phyloP scores from a whole-genome alignment of 768 basidiomycete species.

The Gyrodon lividus region DNA sequence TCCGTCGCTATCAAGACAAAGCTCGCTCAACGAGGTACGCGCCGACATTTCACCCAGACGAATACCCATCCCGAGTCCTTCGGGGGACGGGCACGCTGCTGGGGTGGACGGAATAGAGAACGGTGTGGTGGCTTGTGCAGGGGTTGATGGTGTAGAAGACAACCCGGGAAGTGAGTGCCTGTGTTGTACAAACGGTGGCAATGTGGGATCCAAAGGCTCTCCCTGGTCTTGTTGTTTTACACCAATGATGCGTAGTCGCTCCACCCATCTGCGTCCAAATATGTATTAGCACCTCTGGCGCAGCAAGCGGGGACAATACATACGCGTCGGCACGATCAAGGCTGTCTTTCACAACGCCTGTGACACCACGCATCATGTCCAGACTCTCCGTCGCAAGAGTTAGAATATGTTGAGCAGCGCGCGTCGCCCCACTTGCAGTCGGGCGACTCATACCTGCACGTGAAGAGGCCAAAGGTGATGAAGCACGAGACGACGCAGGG shows the following conservation, averaged over 20 bases:
- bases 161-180: constrained; percentile 27
- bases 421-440: constrained; percentile 56
- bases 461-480: constrained; percentile 31
- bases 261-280: constrained; percentile 64
- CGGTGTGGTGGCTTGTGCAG: constrained; percentile 26
- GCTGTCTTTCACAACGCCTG: constrained; percentile 84
- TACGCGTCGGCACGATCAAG: constrained; percentile 85
- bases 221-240: constrained; percentile 36
- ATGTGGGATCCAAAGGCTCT: constrained; percentile 12
- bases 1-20: constrained; percentile 25
- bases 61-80: constrained; percentile 25
- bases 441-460: constrained; percentile 25
- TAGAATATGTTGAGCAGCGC: constrained; percentile 78
- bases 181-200: constrained; percentile 7
- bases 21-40: constrained; percentile 31
- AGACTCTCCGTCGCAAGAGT: constrained; percentile 87
- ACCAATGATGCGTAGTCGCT: constrained; percentile 74
- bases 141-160: constrained; percentile 32
- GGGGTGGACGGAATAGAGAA: constrained; percentile 32
- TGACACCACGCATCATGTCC: constrained; percentile 89
- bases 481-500: constrained; percentile 34
- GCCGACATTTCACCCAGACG: constrained; percentile 27
- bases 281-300: constrained; percentile 3
- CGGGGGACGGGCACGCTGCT: constrained; percentile 23
- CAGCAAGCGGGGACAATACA: constrained; percentile 26